phyloP scores from a whole-genome alignment of 169 alveolate species.

The Plasmodium knowlesi region DNA sequence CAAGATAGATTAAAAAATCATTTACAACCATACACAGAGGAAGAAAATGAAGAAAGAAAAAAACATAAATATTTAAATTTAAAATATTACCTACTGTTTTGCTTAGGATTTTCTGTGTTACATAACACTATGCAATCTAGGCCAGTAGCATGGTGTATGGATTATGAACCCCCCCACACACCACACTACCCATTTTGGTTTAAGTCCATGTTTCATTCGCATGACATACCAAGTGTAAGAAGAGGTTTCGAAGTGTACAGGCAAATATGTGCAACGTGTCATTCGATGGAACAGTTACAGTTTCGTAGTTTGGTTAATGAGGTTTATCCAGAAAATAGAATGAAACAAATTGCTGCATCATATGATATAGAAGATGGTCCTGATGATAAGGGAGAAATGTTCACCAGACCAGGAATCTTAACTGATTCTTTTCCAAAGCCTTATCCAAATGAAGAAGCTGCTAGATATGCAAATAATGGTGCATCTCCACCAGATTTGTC shows the following conservation, averaged over 20 bases:
- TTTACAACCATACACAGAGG: slow-evolving; percentile 89
- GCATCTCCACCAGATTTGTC: slow-evolving; percentile 97
- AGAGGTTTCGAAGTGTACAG: slow-evolving; percentile 91
- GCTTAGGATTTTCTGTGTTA: slow-evolving; percentile 87
- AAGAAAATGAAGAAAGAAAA: slow-evolving; percentile 85
- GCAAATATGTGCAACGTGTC: slow-evolving; percentile 92
- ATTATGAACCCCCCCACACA: slow-evolving; percentile 88
- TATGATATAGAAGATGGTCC: slow-evolving; percentile 92
- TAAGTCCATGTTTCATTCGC: slow-evolving; percentile 88
- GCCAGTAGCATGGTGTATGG: slow-evolving; percentile 92
- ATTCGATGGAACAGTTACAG: slow-evolving; percentile 88
- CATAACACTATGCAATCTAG: slow-evolving; percentile 88
- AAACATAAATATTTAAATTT: slow-evolving; percentile 85
- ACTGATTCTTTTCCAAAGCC: slow-evolving; percentile 91
- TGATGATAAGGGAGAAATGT: slow-evolving; percentile 90
- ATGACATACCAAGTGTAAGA: slow-evolving; percentile 89
- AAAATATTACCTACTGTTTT: slow-evolving; percentile 84
- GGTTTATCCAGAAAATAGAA: slow-evolving; percentile 89
- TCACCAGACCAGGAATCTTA: slow-evolving; percentile 87
- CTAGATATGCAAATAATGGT: slow-evolving; percentile 97
- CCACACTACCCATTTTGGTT: slow-evolving; percentile 92
- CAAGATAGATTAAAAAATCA: slow-evolving; percentile 86
- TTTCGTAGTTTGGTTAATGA: slow-evolving; percentile 90
- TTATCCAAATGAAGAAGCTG: slow-evolving; percentile 92
- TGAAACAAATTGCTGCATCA: slow-evolving; percentile 90